Evolutionary conservation across 495 filamentous ascomycete genomes (phyloP), one percentile per base, ranked within the genome.

Genomic region (Penicillium verhagenii): DNA sequence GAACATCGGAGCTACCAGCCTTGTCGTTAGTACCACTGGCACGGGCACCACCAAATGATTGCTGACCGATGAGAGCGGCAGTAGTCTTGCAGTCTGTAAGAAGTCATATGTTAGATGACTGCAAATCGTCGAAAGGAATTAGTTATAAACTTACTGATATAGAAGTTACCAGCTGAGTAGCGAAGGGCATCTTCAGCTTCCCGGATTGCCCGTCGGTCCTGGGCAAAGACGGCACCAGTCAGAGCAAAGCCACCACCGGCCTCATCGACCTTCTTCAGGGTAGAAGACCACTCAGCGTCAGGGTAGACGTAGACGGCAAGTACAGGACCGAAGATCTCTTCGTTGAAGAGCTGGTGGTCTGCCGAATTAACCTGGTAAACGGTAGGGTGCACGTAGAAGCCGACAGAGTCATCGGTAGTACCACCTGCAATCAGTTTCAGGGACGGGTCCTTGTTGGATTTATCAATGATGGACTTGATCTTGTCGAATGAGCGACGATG

Each of bases 21-120:
- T 92, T 92, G 69, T 93, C 89, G 59, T 91, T 90, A 5, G 89
- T 93, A 10, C 89, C 89, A 59, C 86, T 90, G 18, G 85, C 82
- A 46, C 89, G 77, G 39, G 83, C 79, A 40, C 89, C 89, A 23
- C 89, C 89, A 64, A 93, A 92, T 28, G 88, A 82, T 68, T 93
- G 89, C 75, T 92, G 89, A 7, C 88, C 89, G 9, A 92, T 88
- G 16, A 93, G 82, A 6, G 89, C 89, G 13, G 86, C 89, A 4
- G 89, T 93, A 50, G 81, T 86, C 79, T 92, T 92, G 76, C 86
- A 89, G 70, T 91, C 74, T 78, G 37, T n/a, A 38, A 29, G 35
- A 31, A 31, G 8, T 2, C 8, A 49, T 28, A 49, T 9, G 14
- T 53, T 55, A 50, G 5, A n/a, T 11, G 11, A 21, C 4, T 35